Evolutionary conservation across 495 filamentous ascomycete species (phyloP).

Genomic region (Letharia columbiana): DNA sequence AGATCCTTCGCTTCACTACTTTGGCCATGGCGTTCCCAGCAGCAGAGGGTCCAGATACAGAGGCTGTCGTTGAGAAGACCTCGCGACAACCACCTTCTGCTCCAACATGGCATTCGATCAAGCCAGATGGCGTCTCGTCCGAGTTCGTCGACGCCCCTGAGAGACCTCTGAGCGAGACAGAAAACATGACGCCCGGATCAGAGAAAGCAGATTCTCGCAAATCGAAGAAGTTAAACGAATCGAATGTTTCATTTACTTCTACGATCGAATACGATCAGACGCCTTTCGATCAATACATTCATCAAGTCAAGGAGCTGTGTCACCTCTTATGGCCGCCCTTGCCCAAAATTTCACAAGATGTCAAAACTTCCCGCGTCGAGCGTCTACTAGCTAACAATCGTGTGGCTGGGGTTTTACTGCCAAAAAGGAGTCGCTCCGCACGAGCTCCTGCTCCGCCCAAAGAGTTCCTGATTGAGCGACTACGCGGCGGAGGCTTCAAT

Average conservation of each 20-base stretch:
- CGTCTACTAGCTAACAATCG: conserved; percentile 13
- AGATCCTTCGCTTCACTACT: neutral
- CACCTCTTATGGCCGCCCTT: neutral
- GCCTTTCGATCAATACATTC: neutral
- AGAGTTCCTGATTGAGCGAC: conserved; percentile 12
- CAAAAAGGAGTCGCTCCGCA: neutral
- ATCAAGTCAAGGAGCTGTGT: conserved; percentile 7
- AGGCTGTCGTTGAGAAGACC: neutral
- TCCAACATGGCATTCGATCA: neutral
- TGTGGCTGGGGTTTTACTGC: conserved; percentile 10
- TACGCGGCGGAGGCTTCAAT: conserved; percentile 19
- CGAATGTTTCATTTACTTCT: neutral
- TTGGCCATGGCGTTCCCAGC: neutral
- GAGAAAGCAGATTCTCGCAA: neutral
- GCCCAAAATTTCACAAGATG: neutral
- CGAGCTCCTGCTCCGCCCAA: neutral
- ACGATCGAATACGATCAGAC: neutral
- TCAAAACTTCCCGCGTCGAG: neutral
- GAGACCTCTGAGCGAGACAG: neutral
- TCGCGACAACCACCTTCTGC: neutral
- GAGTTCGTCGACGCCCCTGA: neutral
- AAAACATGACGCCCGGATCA: neutral
- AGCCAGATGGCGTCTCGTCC: neutral
- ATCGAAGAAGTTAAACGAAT: neutral
- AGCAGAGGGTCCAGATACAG: neutral